Percentiles rank a stretch among this genome's conserved stretches.
phyloP scores from a whole-genome alignment of 345 rosid species.

The Hibiscus trionum region DNA sequence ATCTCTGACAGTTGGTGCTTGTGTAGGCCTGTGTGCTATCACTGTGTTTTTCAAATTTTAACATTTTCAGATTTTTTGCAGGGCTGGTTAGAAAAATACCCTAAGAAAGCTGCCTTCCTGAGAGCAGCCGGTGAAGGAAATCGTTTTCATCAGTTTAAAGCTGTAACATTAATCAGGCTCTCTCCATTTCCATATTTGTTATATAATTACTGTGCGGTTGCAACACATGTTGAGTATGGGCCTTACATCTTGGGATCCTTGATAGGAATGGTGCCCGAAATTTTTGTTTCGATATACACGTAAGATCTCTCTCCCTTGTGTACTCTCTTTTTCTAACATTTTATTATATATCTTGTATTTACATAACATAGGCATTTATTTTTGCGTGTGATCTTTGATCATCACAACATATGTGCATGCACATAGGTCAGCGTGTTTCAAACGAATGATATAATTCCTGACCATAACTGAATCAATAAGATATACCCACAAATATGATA shows the following conservation, averaged over 20 bases:
- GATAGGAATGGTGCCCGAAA: constrained; percentile 84
- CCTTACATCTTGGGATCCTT: constrained; percentile 89
- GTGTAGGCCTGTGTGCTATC: background rate
- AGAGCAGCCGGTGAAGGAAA: constrained; percentile 90
- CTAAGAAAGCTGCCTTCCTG: constrained; percentile 79
- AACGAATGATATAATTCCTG: background rate
- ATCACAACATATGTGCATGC: background rate
- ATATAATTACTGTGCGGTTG: constrained; percentile 90
- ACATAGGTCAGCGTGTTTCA: background rate
- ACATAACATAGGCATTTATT: background rate
- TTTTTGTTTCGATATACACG: constrained; percentile 91
- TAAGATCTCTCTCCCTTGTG: constrained; percentile 24
- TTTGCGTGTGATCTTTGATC: background rate
- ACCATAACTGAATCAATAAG: background rate
- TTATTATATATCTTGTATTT: background rate
- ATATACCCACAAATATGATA: background rate
- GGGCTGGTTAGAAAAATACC: constrained; percentile 89
- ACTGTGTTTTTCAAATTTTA: constrained; percentile 1
- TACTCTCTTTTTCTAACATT: background rate
- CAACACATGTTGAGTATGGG: constrained; percentile 70
- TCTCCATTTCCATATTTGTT: constrained; percentile 93
- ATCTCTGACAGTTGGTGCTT: background rate
- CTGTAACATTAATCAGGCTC: constrained; percentile 75
- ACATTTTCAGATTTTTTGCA: constrained; percentile 17
- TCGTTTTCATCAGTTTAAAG: constrained; percentile 87